Conservation (phyloP, 2,329 filamentous ascomycete genomes). For the Diaporthe batatas region DNA sequence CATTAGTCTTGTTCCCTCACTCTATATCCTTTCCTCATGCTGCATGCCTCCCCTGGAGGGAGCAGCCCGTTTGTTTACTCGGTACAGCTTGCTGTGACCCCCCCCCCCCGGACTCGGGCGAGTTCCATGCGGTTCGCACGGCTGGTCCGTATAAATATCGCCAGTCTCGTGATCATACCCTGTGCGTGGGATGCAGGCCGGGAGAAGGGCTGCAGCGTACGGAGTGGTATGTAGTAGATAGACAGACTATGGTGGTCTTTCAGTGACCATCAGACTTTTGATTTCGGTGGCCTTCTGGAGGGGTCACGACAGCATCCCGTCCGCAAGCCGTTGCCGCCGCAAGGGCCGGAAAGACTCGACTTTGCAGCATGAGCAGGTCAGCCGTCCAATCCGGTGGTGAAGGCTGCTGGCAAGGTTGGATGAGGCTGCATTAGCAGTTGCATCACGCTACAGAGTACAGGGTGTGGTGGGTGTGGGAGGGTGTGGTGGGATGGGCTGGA, state of each 20-base stretch:
- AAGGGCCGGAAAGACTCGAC: constrained; percentile 21
- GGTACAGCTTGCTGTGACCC: background rate
- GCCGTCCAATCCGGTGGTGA: constrained; percentile 31
- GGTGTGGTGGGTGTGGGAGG: constrained; percentile 2
- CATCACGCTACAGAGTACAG: constrained; percentile 23
- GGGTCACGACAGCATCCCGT: constrained; percentile 26
- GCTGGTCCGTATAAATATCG: background rate
- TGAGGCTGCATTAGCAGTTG: constrained; percentile 37
- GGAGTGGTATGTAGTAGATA: background rate
- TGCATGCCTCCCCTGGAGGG: background rate
- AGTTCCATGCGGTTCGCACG: constrained; percentile 13
- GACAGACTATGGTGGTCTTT: background rate
- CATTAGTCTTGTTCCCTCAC: constrained; percentile 11
- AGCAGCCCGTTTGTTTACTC: constrained; percentile 24
- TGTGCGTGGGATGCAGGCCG: background rate
- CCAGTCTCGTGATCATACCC: background rate
- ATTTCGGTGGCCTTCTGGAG: constrained; percentile 16
- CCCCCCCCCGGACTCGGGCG: constrained; percentile 7
- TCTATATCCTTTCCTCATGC: background rate
- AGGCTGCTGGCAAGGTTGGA: constrained; percentile 22
- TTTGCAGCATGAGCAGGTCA: constrained; percentile 36
- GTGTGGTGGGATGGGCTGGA: constrained; percentile 7
- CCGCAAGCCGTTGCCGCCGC: constrained; percentile 23
- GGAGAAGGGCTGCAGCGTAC: background rate
- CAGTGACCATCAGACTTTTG: constrained; percentile 9